phyloP scores from a whole-genome alignment of 2,329 filamentous ascomycete genomes.

The Cladosporium sp. region DNA sequence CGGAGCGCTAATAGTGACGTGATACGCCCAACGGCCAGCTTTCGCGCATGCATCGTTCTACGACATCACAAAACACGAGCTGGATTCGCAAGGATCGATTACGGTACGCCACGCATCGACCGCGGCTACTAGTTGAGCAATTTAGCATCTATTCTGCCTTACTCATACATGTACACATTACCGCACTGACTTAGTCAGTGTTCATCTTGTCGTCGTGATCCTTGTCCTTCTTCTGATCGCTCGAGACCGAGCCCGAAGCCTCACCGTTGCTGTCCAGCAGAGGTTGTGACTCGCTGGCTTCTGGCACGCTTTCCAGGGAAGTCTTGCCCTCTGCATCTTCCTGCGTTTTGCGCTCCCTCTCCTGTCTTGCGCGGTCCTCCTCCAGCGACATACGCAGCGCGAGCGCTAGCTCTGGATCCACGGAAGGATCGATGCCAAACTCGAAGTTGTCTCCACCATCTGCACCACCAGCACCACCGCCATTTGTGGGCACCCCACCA shows the following conservation, averaged over 20 bases:
- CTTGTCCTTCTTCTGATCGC: slow-evolving; percentile 21
- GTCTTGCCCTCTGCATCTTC: slow-evolving; percentile 68
- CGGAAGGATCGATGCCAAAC: slow-evolving; percentile 85
- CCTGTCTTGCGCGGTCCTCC: slow-evolving; percentile 91
- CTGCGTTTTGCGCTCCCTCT: slow-evolving; percentile 76
- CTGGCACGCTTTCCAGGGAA: slow-evolving; percentile 76
- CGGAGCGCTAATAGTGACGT: too few species aligned
- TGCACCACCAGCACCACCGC: slow-evolving; percentile 50
- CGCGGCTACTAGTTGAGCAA: background rate
- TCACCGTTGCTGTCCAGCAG: slow-evolving; percentile 34
- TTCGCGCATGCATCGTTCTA: background rate
- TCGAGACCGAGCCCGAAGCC: slow-evolving; percentile 24
- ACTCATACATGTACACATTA: slow-evolving; percentile 18
- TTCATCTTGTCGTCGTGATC: slow-evolving; percentile 26
- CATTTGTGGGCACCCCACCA: slow-evolving; percentile 43
- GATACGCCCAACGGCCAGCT: background rate
- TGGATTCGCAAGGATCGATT: background rate
- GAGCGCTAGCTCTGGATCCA: slow-evolving; percentile 91
- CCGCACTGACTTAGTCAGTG: slow-evolving; percentile 8
- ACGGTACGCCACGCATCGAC: background rate
- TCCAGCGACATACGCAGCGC: slow-evolving; percentile 97
- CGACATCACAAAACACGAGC: background rate
- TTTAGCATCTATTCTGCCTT: slow-evolving; percentile 13
- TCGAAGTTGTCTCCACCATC: slow-evolving; percentile 70
- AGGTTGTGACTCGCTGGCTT: slow-evolving; percentile 64